These are phyloP conservation scores for Kwoniella mangroviensis DNA, from an alignment of 768 basidiomycete genomes.

Conservation along the genomic window DNA sequence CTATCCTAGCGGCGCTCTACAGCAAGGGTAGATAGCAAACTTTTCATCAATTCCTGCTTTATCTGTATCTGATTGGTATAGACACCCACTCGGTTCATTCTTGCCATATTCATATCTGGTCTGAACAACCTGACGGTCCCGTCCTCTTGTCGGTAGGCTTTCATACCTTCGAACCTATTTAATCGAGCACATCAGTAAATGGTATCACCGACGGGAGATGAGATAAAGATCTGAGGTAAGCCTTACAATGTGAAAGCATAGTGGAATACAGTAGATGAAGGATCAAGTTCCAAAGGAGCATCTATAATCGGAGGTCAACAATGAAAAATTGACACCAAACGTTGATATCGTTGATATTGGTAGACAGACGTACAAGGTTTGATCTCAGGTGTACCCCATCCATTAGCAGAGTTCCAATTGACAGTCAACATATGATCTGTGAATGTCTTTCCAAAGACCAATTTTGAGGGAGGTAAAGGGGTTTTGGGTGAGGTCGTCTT, in stretches of 20 bases:
- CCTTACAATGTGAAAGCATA: slow-evolving; percentile 79
- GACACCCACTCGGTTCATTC: slow-evolving; percentile 70
- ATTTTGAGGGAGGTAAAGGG: slow-evolving; percentile 68
- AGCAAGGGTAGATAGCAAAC: neutral
- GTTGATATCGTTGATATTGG: neutral
- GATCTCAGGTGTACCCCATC: slow-evolving; percentile 84
- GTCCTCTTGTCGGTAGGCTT: slow-evolving; percentile 78
- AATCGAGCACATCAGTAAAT: neutral
- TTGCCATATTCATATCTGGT: slow-evolving; percentile 96
- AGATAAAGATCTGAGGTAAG: neutral
- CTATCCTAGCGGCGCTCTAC: slow-evolving; percentile 76
- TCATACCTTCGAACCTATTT: slow-evolving; percentile 80
- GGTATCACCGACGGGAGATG: neutral
- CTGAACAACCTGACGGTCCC: slow-evolving; percentile 83
- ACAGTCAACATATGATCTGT: slow-evolving; percentile 80
- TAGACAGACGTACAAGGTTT: slow-evolving; percentile 69
- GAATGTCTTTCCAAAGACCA: slow-evolving; percentile 86
- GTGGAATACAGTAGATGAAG: slow-evolving; percentile 82
- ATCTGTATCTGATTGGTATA: neutral
- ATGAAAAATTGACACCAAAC: neutral
- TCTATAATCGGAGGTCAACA: slow-evolving; percentile 60
- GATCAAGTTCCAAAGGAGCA: slow-evolving; percentile 73
- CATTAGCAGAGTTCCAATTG: slow-evolving; percentile 72
- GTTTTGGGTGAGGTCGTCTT: slow-evolving; percentile 63
- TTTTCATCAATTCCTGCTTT: neutral